phyloP scores from a whole-genome alignment of 2,329 filamentous ascomycete species.

The Alternaria ethzedia region DNA sequence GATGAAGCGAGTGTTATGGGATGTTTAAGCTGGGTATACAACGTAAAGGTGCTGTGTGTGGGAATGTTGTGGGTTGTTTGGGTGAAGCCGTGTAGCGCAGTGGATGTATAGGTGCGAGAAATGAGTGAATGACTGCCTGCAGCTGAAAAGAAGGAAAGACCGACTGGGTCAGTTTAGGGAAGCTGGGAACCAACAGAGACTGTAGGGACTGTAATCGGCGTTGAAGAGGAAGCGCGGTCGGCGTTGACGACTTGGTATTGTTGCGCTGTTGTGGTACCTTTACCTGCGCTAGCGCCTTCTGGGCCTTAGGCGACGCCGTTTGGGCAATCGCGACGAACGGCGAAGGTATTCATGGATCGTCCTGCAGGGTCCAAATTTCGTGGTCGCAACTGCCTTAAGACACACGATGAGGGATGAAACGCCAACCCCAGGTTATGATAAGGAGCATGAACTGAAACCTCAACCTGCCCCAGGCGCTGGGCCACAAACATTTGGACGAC shows the following conservation, averaged over 20 bases:
- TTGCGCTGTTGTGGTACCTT: conserved; percentile 19
- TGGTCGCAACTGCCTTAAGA: conserved; percentile 18
- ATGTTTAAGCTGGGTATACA: conserved; percentile 30
- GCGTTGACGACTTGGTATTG: conserved; percentile 13
- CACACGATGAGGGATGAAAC: conserved; percentile 26
- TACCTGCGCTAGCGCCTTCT: conserved; percentile 17
- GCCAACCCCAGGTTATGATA: conserved; percentile 18
- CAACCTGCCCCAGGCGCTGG: conserved; percentile 16
- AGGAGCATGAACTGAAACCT: conserved; percentile 29
- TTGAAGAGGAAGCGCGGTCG: conserved; percentile 21
- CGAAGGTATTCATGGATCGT: conserved; percentile 3
- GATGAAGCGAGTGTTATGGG: conserved; percentile 40
- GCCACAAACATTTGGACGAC: conserved; percentile 4
- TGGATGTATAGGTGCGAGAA: conserved; percentile 13
- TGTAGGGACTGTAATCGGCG: conserved; percentile 26
- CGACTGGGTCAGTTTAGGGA: conserved; percentile 24
- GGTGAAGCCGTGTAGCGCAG: conserved; percentile 6
- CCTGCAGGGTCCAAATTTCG: conserved; percentile 6
- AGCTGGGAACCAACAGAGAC: conserved; percentile 17
- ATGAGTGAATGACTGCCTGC: conserved; percentile 34
- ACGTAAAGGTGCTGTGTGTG: conserved; percentile 22
- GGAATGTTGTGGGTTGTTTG: conserved; percentile 7
- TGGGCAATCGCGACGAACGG: conserved; percentile 13
- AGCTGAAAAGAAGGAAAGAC: conserved; percentile 27
- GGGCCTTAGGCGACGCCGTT: conserved; percentile 19